Evolutionary conservation across 2,329 filamentous ascomycete species (phyloP), one percentile per base, ranked within the genome.

Genomic region (Laburnicola sp.): DNA sequence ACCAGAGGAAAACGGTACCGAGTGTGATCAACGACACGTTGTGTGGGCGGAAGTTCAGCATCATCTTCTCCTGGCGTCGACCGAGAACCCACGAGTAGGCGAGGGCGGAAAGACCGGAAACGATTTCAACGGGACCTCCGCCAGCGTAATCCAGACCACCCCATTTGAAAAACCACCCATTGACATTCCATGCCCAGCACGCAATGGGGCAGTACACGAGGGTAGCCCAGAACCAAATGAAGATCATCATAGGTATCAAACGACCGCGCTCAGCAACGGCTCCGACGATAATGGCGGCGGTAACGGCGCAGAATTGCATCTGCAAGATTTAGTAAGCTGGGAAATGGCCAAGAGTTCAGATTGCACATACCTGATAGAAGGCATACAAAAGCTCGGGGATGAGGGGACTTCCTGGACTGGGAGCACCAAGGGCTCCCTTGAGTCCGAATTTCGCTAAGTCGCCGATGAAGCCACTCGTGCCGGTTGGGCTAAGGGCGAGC

Each of bases 1-100:
- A 97, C 92, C 92, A 97, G 50, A 99, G 90, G 65, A 99, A 84
- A 59, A 96, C 84, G 3, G 94, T 97, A 57, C 94, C 94, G 64
- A 97, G 87, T 0, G 94, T 92, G 76, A 99, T 96, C 68, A 97
- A 84, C 4, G 92, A 96, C 61, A 97, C 94, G 79, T 99, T 99
- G 82, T 99, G 94, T 16, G 94, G 94, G 62, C 94, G 90, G 84
- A 97, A 97, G 83, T 97, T 97, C 76, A 97, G 85, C 90, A 97
- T 97, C 91, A 97, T 97, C 80, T 91, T 94, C 80, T 97, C 93
- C 78, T 97, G 94, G 62, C 94, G 91, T 69, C 91, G 89, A 62
- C 94, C 94, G 54, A 99, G 88, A 32, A 97, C 86, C 89, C 90
- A 88, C 2, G 92, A 96, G 79, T 97, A 99, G 60, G 94, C 94